A percentile compares a stretch with the other conserved stretches of the same genome.
These are phyloP conservation scores for Lepidium sativum DNA, from an alignment of 345 rosid species.

Conservation along the genomic window DNA sequence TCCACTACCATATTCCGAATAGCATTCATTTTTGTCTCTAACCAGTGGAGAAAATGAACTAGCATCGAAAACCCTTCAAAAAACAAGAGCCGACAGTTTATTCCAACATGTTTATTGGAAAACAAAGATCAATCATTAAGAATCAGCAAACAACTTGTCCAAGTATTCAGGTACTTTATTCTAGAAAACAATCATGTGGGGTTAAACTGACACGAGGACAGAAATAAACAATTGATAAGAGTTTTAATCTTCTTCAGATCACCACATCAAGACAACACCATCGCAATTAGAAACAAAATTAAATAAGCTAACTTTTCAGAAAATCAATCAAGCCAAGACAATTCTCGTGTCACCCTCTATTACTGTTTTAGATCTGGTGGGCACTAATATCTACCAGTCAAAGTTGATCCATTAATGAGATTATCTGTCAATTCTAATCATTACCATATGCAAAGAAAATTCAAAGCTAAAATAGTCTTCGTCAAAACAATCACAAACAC, in stretches of 20 bases:
- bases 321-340: not conserved
- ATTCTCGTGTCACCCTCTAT: not conserved
- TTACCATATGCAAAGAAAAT: not conserved
- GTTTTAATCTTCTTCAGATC: not conserved
- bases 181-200: not conserved
- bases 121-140: not conserved
- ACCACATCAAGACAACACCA: constrained; percentile 13
- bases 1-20: constrained; percentile 28
- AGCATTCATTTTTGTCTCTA: constrained; percentile 42
- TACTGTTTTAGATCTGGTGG: not conserved
- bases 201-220: not conserved
- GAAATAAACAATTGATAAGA: not conserved
- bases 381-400: not conserved
- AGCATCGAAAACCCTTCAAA: constrained; percentile 55
- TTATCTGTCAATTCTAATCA: not conserved
- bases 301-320: not conserved
- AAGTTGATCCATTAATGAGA: not conserved
- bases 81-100: not conserved
- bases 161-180: not conserved
- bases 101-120: not conserved
- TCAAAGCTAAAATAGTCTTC: not conserved
- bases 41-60: constrained; percentile 32
- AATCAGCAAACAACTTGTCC: not conserved
- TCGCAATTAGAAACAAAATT: constrained; percentile 5
- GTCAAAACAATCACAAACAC: not conserved